Evolutionary conservation across 2,329 filamentous ascomycete species (phyloP), one percentile per base, ranked within the genome.

Genomic region (Arthrobotrys musiformis): DNA sequence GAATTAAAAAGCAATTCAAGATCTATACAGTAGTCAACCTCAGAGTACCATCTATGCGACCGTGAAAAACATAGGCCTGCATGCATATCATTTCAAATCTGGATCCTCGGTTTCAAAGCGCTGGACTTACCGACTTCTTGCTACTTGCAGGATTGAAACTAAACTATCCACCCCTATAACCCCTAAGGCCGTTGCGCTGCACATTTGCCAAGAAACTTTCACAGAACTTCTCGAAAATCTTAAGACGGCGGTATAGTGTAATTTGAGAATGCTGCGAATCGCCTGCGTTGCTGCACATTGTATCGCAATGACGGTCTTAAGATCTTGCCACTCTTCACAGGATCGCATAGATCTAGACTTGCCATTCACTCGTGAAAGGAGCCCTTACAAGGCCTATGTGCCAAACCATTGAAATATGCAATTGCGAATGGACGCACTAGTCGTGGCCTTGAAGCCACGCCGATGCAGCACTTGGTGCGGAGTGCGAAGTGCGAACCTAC

Each of bases 211-310:
- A 58, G 54, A 8, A n/a, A 40, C 4, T 24, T 58, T 17, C 54
- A 58, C n/a, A 54, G 50, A 26, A 35, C 35, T 30, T 35, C 9
- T n/a, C n/a, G n/a, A n/a, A n/a, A n/a, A n/a, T n/a, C n/a, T 19
- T 15, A 11, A 35, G 28, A 33, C 15, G n/a, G 54, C 33, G 28
- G 5, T 28, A 8, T n/a, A 13, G 4, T n/a, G n/a, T 42, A 15
- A 42, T 42, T 42, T 42, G 2, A 2, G 22, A 22, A 24, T 58
- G 54, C 54, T 58, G 54, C 54, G 54, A 33, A 58, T 58, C 40
- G 30, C 54, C 8, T 26, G 19, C 15, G 15, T n/a, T n/a, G n/a
- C n/a, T n/a, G n/a, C n/a, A n/a, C 54, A 40, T 40, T 58, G 30
- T 58, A 4, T 40, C 17, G 17, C 54, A 19, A 58, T n/a, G n/a